Percentiles rank a stretch among this genome's conserved stretches.
These are phyloP conservation scores for Chalaropsis ovoidea DNA, from an alignment of 2,329 filamentous ascomycete genomes.

Conservation along the genomic window DNA sequence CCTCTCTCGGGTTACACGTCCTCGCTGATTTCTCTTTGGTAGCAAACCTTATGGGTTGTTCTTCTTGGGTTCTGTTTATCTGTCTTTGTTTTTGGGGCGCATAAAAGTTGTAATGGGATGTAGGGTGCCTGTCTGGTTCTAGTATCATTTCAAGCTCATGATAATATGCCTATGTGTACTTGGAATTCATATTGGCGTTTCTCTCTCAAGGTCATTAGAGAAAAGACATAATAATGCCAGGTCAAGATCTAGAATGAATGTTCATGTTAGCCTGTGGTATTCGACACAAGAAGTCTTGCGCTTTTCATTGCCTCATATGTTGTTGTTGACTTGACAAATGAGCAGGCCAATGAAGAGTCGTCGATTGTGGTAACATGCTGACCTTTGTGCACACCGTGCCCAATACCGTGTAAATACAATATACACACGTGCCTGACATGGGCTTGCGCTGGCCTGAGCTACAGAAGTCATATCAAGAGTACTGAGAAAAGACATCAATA, in stretches of 20 bases:
- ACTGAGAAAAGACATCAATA: neutral
- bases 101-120: slow-evolving; percentile 30
- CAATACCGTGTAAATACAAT: neutral
- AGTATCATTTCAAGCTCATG: slow-evolving; percentile 11
- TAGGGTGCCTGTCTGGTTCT: slow-evolving; percentile 24
- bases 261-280: no score
- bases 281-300: slow-evolving; percentile 23
- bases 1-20: neutral
- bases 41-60: neutral
- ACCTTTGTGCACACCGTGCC: slow-evolving; percentile 6
- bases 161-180: slow-evolving; percentile 14
- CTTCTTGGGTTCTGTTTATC: slow-evolving; percentile 24
- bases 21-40: neutral
- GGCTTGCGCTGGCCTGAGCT: neutral
- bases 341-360: neutral
- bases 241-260: neutral
- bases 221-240: slow-evolving; percentile 40
- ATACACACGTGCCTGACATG: neutral
- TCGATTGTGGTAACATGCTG: neutral
- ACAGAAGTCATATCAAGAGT: neutral
- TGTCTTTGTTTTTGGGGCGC: slow-evolving; percentile 10
- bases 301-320: neutral
- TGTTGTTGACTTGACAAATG: neutral
- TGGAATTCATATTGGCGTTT: slow-evolving; percentile 35
- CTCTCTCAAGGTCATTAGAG: slow-evolving; percentile 23